Conservation (phyloP, 208 protist species). For the Acanthamoeba sp. region DNA sequence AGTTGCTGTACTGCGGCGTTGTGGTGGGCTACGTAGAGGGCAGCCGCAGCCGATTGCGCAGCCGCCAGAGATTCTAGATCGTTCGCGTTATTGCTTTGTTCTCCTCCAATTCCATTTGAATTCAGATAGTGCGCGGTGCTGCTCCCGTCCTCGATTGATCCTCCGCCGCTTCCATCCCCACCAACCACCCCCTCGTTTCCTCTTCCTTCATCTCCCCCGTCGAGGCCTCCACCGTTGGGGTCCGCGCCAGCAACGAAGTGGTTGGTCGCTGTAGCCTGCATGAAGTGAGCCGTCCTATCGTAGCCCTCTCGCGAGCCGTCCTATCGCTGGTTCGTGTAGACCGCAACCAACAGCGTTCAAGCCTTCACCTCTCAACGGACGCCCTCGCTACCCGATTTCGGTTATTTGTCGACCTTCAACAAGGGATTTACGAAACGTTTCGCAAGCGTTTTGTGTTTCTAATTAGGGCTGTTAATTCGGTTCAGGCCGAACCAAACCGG, state of each 20-base stretch:
- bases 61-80: not conserved
- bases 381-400: too few relatives aligned
- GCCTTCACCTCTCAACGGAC: too few relatives aligned
- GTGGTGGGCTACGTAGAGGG: not conserved
- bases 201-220: not conserved
- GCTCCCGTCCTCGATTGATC: not conserved
- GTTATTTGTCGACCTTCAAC: too few relatives aligned
- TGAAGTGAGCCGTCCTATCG: constrained; percentile 9
- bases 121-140: not conserved
- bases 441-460: too few relatives aligned
- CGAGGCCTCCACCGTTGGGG: not conserved
- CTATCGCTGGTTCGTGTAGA: not conserved
- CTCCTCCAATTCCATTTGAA: not conserved
- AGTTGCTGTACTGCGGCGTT: not conserved
- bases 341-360: too few relatives aligned
- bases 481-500: too few relatives aligned
- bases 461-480: too few relatives aligned
- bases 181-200: not conserved
- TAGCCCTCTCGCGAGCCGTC: not conserved
- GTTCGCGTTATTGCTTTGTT: not conserved
- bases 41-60: not conserved
- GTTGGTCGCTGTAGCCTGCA: not conserved
- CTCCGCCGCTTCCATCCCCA: not conserved
- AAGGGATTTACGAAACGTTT: too few relatives aligned
- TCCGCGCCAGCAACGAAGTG: not conserved